phyloP scores from a whole-genome alignment of 257 asterid genomes.

The Nicotiana benthamiana region DNA sequence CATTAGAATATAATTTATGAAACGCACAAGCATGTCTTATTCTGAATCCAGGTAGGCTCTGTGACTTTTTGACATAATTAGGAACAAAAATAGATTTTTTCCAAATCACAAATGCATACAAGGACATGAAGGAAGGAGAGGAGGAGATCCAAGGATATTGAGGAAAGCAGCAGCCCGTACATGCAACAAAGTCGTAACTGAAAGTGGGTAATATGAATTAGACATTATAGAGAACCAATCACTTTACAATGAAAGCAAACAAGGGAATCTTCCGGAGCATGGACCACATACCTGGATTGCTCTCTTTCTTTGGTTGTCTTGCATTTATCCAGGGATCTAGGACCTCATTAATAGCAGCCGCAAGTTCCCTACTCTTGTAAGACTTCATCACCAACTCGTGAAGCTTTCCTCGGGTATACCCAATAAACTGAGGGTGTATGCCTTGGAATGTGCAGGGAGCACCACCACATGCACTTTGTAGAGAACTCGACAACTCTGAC shows the following conservation, averaged over 20 bases:
- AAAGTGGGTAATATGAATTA: background rate
- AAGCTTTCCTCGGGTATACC: slow-evolving; percentile 89
- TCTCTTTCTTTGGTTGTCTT: slow-evolving; percentile 85
- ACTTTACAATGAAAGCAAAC: background rate
- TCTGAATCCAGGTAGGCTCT: background rate
- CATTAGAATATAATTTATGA: background rate
- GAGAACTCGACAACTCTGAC: slow-evolving; percentile 24
- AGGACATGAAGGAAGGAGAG: background rate
- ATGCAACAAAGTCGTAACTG: background rate
- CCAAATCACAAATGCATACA: background rate
- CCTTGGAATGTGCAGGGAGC: slow-evolving; percentile 48
- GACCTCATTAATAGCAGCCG: slow-evolving; percentile 97
- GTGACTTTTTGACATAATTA: background rate
- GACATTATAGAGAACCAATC: background rate
- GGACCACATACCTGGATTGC: slow-evolving; percentile 47
- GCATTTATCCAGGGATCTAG: slow-evolving; percentile 97
- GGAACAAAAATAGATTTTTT: background rate
- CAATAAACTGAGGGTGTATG: slow-evolving; percentile 89
- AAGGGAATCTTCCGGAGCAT: background rate
- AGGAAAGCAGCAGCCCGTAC: background rate
- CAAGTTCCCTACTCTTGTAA: slow-evolving; percentile 92
- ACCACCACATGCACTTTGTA: slow-evolving; percentile 17
- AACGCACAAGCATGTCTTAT: background rate
- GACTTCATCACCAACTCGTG: slow-evolving; percentile 98
- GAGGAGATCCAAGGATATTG: background rate